Evolutionary conservation across 805 yeast genomes (phyloP).

Genomic region (Hyphopichia homilentoma): DNA sequence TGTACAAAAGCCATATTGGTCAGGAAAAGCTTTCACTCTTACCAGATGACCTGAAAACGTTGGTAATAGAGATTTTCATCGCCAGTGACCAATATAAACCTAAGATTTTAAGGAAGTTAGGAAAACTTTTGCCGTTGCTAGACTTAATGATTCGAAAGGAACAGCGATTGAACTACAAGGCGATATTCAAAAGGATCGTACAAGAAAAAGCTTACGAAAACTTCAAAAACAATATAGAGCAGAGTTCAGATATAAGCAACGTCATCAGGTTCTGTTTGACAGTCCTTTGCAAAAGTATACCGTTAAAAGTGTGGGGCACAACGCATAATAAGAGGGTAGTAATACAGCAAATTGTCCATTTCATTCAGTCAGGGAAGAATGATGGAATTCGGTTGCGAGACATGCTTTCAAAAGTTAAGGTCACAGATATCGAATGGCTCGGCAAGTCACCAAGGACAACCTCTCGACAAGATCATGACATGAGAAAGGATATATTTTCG

Average conservation of each 20-base stretch:
- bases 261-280: constrained; percentile 43
- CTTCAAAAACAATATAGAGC: no score
- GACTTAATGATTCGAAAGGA: constrained; percentile 30
- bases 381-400: constrained; percentile 30
- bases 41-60: not conserved
- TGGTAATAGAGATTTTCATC: constrained; percentile 3
- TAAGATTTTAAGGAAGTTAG: no score
- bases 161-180: constrained; percentile 24
- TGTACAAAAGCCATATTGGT: constrained; percentile 16
- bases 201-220: no score
- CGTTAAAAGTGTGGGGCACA: constrained; percentile 52
- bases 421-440: constrained; percentile 55
- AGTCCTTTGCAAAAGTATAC: constrained; percentile 47
- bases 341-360: constrained; percentile 27
- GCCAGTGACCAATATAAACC: constrained; percentile 8
- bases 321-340: constrained; percentile 43
- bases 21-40: not conserved
- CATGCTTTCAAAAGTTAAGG: constrained; percentile 31
- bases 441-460: constrained; percentile 23
- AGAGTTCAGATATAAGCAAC: no score
- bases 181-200: no score
- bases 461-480: constrained; percentile 40
- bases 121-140: constrained; percentile 13
- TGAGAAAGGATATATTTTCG: constrained; percentile 32
- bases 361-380: constrained; percentile 35